A percentile compares a stretch with the other conserved stretches of the same genome.
Conservation (phyloP, 176 grass and related monocot species). For the Paspalum notatum region DNA sequence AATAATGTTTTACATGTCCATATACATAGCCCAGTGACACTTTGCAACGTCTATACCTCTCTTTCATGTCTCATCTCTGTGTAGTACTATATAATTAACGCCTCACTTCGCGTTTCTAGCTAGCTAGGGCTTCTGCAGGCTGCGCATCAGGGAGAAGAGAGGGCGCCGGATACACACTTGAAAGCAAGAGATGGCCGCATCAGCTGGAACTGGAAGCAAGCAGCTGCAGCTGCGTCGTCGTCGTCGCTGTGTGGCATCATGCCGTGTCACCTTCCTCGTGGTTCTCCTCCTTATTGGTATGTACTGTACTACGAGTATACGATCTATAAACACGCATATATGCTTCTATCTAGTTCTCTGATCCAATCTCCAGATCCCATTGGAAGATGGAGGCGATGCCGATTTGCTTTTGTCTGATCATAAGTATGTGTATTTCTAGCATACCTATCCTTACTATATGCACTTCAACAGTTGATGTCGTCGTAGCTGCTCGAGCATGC, state of each 20-base stretch:
- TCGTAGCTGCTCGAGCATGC: neutral
- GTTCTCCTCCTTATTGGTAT: slow-evolving; percentile 26
- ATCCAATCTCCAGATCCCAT: neutral
- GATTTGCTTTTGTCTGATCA: neutral
- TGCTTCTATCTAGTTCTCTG: too few relatives aligned
- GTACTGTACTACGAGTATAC: too few relatives aligned
- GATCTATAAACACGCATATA: too few relatives aligned
- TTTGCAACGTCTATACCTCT: too few relatives aligned
- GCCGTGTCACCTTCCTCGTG: slow-evolving; percentile 2
- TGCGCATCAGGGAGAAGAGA: too few relatives aligned
- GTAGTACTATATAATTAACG: too few relatives aligned
- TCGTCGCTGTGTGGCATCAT: neutral
- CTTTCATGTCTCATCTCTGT: too few relatives aligned
- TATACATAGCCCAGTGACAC: too few relatives aligned
- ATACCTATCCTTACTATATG: neutral
- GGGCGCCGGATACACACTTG: neutral
- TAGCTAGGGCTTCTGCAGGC: too few relatives aligned
- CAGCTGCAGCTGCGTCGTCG: neutral
- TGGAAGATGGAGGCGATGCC: neutral
- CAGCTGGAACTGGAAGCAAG: neutral
- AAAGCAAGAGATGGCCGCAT: slow-evolving; percentile 32
- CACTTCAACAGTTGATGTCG: neutral
- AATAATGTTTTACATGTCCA: too few relatives aligned
- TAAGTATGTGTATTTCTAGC: neutral
- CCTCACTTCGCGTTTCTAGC: too few relatives aligned